Base-by-base conservation (phyloP, 495 filamentous ascomycete genomes). In the Penicillium parvum region DNA sequence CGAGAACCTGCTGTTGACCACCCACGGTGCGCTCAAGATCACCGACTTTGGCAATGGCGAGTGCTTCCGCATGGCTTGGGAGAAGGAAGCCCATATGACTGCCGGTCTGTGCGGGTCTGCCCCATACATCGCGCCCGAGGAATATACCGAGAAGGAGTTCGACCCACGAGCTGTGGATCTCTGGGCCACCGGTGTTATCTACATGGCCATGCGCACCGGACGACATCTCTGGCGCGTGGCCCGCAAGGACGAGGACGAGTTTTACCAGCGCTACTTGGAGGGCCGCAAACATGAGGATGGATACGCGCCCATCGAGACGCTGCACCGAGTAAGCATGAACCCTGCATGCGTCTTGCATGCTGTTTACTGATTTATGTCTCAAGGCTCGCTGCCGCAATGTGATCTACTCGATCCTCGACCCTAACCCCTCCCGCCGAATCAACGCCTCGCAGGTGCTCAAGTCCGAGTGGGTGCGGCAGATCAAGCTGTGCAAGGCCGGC, bases 21-120 rank as follows among this genome's bases (percentile, higher is more conserved):
- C 85, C 2, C 86, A 88, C 52, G 92, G 92, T 38, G 83, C 83
- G n/a, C 76, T 99, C 49, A 99, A 99, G 61, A 97, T 99, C 51
- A 97, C 94, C 21, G 92, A 99, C 61, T 99, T 99, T 55, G 92
- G 92, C 43, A 99, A 99, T 55, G 92, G 94, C 52, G 92, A 99
- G 59, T 99, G 92, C 65, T 99, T 99, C 77, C 85, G 94, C 29
- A 97, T 97, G 92, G 94, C 92, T 3, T 99, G 92, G 92, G 92
- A 99, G 65, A 87, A 88, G 37, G 89, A 96, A 65, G 83, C 94
- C 12, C 92, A 97, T 63, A 96, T 97, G 94, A 95, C 94, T 2
- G 88, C 86, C 15, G 94, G 94, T 17, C 81, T 97, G 2, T 99
- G 92, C 65, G 92, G 92, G 16, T 95, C 88, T 0, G 92, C 90